These are phyloP conservation scores for Paramecium tetraurelia DNA, from an alignment of 73 alveolate genomes.

Conservation along the genomic window DNA sequence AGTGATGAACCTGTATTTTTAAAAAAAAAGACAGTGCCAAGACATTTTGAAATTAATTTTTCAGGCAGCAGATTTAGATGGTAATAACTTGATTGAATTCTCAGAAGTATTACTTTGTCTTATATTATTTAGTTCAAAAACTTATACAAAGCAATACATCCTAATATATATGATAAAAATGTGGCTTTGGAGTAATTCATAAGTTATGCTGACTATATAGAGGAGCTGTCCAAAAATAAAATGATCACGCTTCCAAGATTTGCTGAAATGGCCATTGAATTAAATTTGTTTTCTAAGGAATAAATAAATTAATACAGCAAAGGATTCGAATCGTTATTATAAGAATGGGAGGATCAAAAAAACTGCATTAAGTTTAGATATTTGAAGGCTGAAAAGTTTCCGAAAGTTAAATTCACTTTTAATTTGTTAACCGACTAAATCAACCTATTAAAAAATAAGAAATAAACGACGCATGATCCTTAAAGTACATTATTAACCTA, in stretches of 20 bases:
- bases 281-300: background rate
- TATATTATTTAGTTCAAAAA: background rate
- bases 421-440: background rate
- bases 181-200: background rate
- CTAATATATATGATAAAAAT: background rate
- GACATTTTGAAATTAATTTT: conserved; percentile 10
- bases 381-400: conserved; percentile 41
- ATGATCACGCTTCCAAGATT: conserved; percentile 35
- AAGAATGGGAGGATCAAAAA: conserved; percentile 22
- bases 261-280: conserved; percentile 33
- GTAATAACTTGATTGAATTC: conserved; percentile 19
- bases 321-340: background rate
- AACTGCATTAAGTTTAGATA: background rate
- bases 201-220: conserved; percentile 27
- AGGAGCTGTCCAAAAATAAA: conserved; percentile 1
- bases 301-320: background rate
- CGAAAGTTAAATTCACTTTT: conserved; percentile 23
- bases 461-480: background rate
- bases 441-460: background rate
- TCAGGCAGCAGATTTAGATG: conserved; percentile 47
- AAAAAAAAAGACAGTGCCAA: background rate
- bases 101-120: background rate
- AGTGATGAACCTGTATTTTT: background rate
- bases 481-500: background rate
- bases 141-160: conserved; percentile 22